Conservation (phyloP, 495 filamentous ascomycete species). For the Trichoderma erinaceum region DNA sequence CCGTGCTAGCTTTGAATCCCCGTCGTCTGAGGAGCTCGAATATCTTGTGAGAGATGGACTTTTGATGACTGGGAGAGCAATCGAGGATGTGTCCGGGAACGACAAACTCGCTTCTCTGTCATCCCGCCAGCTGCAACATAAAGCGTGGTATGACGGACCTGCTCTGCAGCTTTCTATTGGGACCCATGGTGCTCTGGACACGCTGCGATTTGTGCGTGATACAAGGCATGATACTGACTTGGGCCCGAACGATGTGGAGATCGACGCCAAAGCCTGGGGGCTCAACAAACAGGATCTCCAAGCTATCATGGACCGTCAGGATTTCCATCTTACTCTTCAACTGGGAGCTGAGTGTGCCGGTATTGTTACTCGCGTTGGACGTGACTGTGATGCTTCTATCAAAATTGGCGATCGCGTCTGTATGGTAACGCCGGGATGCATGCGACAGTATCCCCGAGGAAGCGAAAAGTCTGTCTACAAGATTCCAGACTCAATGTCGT, state of each 20-base stretch:
- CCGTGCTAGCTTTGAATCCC: conserved; percentile 21
- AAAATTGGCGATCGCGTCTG: conserved; percentile 37
- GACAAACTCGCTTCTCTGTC: conserved; percentile 20
- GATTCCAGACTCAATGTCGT: conserved; percentile 23
- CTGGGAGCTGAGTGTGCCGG: conserved; percentile 19
- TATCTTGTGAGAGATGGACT: conserved; percentile 27
- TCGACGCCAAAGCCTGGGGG: conserved; percentile 36
- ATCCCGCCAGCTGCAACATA: conserved; percentile 20
- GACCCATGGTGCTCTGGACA: conserved; percentile 23
- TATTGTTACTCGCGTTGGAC: conserved; percentile 41
- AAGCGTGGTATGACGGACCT: conserved; percentile 23
- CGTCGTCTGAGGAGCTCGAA: conserved; percentile 23
- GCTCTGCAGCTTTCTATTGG: conserved; percentile 24
- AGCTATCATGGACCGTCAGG: conserved; percentile 25
- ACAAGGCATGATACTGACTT: conserved; percentile 16
- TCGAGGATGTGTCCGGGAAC: conserved; percentile 22
- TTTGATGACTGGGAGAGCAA: conserved; percentile 23
- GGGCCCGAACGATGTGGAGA: conserved; percentile 30
- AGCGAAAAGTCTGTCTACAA: conserved; percentile 26
- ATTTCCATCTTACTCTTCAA: conserved; percentile 28
- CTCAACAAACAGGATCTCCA: conserved; percentile 46
- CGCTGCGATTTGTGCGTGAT: conserved; percentile 27
- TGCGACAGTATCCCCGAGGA: conserved; percentile 31
- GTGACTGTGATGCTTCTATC: conserved; percentile 33
- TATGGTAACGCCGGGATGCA: conserved; percentile 27